Evolutionary conservation across 164 flowering plant species (phyloP), one percentile per base, ranked within the genome.

Genomic region (Litsea cubeba): DNA sequence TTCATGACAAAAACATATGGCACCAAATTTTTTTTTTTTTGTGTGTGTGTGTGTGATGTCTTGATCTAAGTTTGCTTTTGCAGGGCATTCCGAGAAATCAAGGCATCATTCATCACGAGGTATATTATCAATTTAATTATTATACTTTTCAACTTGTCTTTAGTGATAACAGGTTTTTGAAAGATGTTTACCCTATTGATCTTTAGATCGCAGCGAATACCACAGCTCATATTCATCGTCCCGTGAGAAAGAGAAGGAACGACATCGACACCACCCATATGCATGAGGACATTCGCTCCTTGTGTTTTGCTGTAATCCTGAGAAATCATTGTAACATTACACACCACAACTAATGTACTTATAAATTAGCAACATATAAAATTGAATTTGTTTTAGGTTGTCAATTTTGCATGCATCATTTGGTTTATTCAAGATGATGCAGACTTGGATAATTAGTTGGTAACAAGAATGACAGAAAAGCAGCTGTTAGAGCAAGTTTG

Each of bases 91-190:
- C 0, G 97, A 89, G 32, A 92, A 87, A 83, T 84, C 93, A 71
- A 88, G 91, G 70, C 94, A 84, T 79, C 92, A 90, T 50, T 83
- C 91, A 7, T 89, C 97, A 32, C 85, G 97, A 80, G 97, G 98
- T 91, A 83, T 70, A 83, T 68, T 10, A 14, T 28, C 28, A 64
- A 26, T 2, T 51, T 14, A 5, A 12, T 30, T 32, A 62, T 14
- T 20, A 26, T 7, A 57, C 22, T 24, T 40, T 24, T 74, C 17
- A 25, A 69, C 30, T 75, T 25, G 5, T 25, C 3, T 6, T 22
- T 22, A 1, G 46, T 40, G 46, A 12, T 14, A 23, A n/a, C 14
- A 10, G 15, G 22, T 23, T 32, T 62, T 62, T 71, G 74, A 60
- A 76, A 6, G 69, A 12, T 54, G 23, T 18, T 24, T 57, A 20